phyloP scores from a whole-genome alignment of 1,284 basidiomycete species.

The Sanguinoderma infundibulare region DNA sequence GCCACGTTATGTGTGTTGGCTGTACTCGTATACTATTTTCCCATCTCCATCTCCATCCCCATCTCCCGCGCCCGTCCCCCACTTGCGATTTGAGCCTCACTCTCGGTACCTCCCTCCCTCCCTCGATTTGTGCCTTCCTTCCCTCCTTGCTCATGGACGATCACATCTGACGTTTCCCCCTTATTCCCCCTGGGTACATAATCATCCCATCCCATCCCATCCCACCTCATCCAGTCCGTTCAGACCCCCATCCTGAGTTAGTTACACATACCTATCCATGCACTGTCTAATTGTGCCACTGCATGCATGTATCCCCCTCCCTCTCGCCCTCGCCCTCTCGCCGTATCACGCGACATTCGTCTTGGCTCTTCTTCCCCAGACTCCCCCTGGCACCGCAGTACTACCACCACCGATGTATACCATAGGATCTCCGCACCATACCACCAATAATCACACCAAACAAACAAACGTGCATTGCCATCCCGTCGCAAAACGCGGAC shows the following conservation, averaged over 20 bases:
- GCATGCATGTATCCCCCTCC: slow-evolving; percentile 32
- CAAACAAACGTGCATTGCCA: slow-evolving; percentile 23
- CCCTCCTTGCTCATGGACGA: slow-evolving; percentile 10
- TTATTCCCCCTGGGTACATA: slow-evolving; percentile 13
- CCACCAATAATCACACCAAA: slow-evolving; percentile 24
- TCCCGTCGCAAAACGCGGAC: background rate
- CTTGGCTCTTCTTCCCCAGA: slow-evolving; percentile 17
- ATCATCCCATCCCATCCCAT: background rate
- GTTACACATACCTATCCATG: slow-evolving; percentile 31
- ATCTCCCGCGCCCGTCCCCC: background rate
- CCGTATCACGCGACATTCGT: slow-evolving; percentile 1
- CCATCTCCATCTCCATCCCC: slow-evolving; percentile 13
- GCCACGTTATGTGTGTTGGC: background rate
- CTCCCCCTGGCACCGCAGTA: slow-evolving; percentile 25
- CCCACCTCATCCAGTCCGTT: slow-evolving; percentile 6
- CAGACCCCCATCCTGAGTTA: background rate
- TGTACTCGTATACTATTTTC: slow-evolving; percentile 5
- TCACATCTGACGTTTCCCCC: slow-evolving; percentile 6
- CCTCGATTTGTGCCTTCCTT: slow-evolving; percentile 5
- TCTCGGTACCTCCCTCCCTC: background rate
- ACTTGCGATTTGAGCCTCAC: background rate
- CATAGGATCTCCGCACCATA: slow-evolving; percentile 30
- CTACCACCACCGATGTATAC: slow-evolving; percentile 30
- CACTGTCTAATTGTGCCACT: slow-evolving; percentile 25
- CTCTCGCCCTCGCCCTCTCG: slow-evolving; percentile 8